Base-by-base conservation (phyloP, 2,329 filamentous ascomycete species). In the Phialophora verrucosa region DNA sequence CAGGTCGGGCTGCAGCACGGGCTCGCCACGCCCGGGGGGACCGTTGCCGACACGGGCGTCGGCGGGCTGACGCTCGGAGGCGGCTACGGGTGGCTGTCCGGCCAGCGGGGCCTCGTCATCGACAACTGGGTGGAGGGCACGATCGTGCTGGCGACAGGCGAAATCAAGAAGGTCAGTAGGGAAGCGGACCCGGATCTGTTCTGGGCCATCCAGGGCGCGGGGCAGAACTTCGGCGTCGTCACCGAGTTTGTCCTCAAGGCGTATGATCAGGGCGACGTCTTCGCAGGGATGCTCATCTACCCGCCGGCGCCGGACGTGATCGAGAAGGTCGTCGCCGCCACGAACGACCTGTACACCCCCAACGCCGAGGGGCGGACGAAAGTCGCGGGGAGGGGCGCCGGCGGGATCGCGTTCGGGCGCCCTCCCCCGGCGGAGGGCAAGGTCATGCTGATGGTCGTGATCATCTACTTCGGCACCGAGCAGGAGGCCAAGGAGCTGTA, bases 1-100 rank as follows among this genome's bases (percentile, higher is more conserved):
- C 75, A 78, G 5, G 82, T 81, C 0, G 82, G 82, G 0, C 83
- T 78, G 59, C 75, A 81, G 56, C 76, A 85, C 70, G 81, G 81
- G 0, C 80, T 89, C 2, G 87, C 85, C 1, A 85, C 85, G 1
- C 84, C 88, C 0, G 87, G 86, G 8, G 87, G 87, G 2, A 88
- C 87, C 0, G 85, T 89, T 10, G 85, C 85, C 50, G 84, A 88
- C 69, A 89, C 86, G 0, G 87, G 87, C 5, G 83, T 89, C 5
- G 87, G 85, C 1, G 87, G 85, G 0, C 76, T 89, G 14, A 82
- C 83, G 0, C 74, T 88, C 0, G 85, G 85, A 0, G 87, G 86
- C 27, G 87, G 87, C 1, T 87, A 85, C 71, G 86, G 87, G 1
- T 83, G 83, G 75, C 76, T 89, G 17, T 83, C 80, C 29, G 83